Evolutionary conservation across 345 rosid genomes (phyloP).

Genomic region (Heritiera fomes): DNA sequence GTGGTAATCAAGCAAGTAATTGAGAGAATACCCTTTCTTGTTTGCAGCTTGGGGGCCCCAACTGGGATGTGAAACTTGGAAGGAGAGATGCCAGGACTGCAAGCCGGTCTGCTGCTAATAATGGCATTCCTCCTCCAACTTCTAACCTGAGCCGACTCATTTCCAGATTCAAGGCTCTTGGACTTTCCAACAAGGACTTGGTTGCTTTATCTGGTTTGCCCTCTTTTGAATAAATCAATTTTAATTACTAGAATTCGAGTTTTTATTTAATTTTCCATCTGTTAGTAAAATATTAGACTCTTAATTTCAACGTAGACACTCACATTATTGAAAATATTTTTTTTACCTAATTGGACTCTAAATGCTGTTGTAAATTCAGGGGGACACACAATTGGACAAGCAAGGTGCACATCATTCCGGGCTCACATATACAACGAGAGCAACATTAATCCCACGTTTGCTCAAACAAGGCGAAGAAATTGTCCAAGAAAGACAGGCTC

Average conservation of each 20-base stretch:
- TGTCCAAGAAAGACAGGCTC: constrained; percentile 55
- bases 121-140: constrained; percentile 67
- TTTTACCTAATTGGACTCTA: too few relatives aligned
- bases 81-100: constrained; percentile 82
- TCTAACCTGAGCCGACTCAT: constrained; percentile 56
- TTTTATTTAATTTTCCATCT: too few relatives aligned
- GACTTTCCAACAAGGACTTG: constrained; percentile 73
- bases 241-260: too few relatives aligned
- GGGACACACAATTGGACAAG: constrained; percentile 76
- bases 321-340: too few relatives aligned
- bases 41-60: constrained; percentile 76
- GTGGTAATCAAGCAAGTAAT: neutral
- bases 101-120: constrained; percentile 78
- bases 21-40: neutral
- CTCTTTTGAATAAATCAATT: neutral
- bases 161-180: constrained; percentile 56
- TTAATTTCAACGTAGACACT: too few relatives aligned
- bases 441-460: constrained; percentile 64
- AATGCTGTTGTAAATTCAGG: constrained; percentile 35
- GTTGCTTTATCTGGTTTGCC: constrained; percentile 75
- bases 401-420: constrained; percentile 67
- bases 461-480: constrained; percentile 35
- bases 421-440: constrained; percentile 64
- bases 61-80: constrained; percentile 82
- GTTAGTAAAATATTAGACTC: too few relatives aligned